phyloP scores from a whole-genome alignment of 2,329 filamentous ascomycete species.

The Sclerotinia subarctica region DNA sequence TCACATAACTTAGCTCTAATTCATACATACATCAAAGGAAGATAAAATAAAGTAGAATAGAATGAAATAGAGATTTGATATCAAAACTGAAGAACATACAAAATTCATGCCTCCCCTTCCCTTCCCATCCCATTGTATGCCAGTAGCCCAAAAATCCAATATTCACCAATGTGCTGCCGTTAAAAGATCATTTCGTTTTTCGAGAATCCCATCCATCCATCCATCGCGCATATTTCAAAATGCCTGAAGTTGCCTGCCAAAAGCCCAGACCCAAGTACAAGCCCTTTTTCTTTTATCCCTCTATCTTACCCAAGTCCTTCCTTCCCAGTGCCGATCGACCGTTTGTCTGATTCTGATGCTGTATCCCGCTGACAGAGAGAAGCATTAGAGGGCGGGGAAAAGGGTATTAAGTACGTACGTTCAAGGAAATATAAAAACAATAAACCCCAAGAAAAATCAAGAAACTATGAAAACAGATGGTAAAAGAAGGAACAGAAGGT shows the following conservation, averaged over 20 bases:
- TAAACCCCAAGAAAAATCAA: neutral
- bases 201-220: neutral
- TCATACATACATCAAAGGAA: neutral
- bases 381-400: neutral
- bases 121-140: neutral
- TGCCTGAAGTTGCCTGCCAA: neutral
- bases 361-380: neutral
- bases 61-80: neutral
- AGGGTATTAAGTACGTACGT: neutral
- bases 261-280: neutral
- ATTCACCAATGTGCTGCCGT: neutral
- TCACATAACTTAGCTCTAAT: constrained; percentile 5
- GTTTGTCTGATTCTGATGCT: neutral
- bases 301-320: neutral
- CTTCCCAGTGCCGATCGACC: neutral
- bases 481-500: neutral
- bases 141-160: constrained; percentile 5
- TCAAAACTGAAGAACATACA: neutral
- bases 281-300: neutral
- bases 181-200: neutral
- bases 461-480: neutral
- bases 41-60: too few relatives aligned
- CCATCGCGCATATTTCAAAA: constrained; percentile 3
- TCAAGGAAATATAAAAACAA: neutral
- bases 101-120: neutral